Conservation (phyloP, 2,329 filamentous ascomycete species). For the Aspergillus sp. region DNA sequence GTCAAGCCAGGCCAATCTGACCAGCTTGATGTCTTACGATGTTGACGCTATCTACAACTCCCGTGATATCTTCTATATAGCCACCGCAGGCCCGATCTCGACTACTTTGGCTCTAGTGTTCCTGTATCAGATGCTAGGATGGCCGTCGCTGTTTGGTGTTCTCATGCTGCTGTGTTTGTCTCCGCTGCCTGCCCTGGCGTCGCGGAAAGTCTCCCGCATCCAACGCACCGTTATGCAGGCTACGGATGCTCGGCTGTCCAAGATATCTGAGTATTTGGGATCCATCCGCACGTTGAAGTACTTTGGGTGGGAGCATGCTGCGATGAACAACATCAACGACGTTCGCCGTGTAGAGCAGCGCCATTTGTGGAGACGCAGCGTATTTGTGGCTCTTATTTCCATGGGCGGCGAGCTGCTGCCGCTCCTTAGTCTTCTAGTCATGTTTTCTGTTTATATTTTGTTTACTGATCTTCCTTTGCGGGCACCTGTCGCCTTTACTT, state of each 20-base stretch:
- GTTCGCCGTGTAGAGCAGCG: slow-evolving; percentile 56
- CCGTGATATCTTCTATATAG: slow-evolving; percentile 54
- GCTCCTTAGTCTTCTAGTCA: slow-evolving; percentile 54
- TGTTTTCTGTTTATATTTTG: slow-evolving; percentile 56
- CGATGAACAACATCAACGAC: slow-evolving; percentile 54
- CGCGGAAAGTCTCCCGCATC: slow-evolving; percentile 52
- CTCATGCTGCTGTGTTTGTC: slow-evolving; percentile 50
- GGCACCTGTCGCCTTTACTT: slow-evolving; percentile 61
- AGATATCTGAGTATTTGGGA: slow-evolving; percentile 59
- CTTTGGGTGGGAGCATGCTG: slow-evolving; percentile 61
- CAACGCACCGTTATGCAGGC: slow-evolving; percentile 57
- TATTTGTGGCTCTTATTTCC: slow-evolving; percentile 46
- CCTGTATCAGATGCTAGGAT: slow-evolving; percentile 58
- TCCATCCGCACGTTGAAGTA: slow-evolving; percentile 63
- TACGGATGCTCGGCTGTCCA: slow-evolving; percentile 59
- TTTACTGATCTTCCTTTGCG: slow-evolving; percentile 53
- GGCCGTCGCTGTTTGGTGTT: slow-evolving; percentile 57
- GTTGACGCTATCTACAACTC: slow-evolving; percentile 57
- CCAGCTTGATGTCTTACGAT: slow-evolving; percentile 62
- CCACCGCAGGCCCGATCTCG: slow-evolving; percentile 50
- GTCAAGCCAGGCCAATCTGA: slow-evolving; percentile 54
- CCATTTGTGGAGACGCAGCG: slow-evolving; percentile 55
- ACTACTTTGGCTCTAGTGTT: slow-evolving; percentile 53
- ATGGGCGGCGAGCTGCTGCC: slow-evolving; percentile 57
- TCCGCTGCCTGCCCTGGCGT: slow-evolving; percentile 55